phyloP scores from a whole-genome alignment of 208 protist genomes.

The Acanthamoeba culbertsoni region DNA sequence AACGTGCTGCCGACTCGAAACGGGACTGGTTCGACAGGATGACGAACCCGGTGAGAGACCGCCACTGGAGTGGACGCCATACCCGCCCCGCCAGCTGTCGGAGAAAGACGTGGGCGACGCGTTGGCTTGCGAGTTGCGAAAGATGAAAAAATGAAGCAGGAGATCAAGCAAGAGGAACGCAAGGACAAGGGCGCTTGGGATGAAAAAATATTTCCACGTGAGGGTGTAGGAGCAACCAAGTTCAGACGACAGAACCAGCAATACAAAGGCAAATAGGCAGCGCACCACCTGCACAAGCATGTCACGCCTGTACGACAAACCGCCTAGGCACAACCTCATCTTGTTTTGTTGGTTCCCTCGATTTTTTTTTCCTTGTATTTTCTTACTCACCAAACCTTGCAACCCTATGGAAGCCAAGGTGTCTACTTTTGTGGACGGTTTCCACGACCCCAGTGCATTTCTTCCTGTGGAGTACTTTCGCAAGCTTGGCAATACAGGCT shows the following conservation, averaged over 20 bases:
- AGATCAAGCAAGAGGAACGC: not conserved
- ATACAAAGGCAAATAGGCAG: not conserved
- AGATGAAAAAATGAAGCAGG: no score
- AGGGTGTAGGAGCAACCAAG: not conserved
- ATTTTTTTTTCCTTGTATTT: no score
- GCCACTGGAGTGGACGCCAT: no score
- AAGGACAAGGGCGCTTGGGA: not conserved
- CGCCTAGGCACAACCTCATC: no score
- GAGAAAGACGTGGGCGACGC: not conserved
- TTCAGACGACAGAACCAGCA: not conserved
- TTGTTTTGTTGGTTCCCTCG: no score
- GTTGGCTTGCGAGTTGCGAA: not conserved
- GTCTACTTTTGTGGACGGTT: slow-evolving; percentile 15
- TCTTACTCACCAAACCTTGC: no score
- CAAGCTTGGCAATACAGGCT: no score
- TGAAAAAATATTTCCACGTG: not conserved
- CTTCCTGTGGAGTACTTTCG: not conserved
- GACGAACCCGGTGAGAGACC: no score
- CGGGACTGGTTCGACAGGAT: no score
- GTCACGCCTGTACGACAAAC: no score
- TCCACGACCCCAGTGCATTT: not conserved
- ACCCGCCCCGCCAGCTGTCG: no score
- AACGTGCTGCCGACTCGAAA: not conserved
- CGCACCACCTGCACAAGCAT: not conserved
- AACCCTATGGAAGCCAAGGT: no score